Evolutionary conservation across 192 early-diverging fungal genomes (phyloP), one percentile per base, ranked within the genome.

Genomic region (Linnemannia elongata): DNA sequence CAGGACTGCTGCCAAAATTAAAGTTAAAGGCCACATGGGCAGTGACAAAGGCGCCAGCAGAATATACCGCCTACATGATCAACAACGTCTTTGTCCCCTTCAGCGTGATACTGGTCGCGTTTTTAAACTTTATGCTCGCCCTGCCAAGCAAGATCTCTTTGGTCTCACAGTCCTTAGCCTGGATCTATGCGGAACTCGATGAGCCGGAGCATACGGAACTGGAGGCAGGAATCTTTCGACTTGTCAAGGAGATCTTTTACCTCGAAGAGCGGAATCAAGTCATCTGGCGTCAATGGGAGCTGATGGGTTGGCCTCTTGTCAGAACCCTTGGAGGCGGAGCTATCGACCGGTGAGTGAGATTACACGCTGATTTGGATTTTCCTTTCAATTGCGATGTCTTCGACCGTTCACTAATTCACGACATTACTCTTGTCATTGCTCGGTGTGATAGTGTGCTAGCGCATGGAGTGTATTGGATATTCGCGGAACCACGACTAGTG

Each of bases 251-350:
- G 41, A 73, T 89, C 27, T 83, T 88, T 15, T 90, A 85, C 52
- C 69, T 83, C 15, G 88, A 91, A 30, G 89, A 91, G 60, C 82
- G 89, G 20, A 85, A 84, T 30, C 87, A 81, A 12, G 86, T 91
- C 22, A 69, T 90, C 18, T 79, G 87, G 49, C 87, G 90, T 73
- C 88, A 78, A 7, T 92, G 91, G 91, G 82, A 90, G 60, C 88
- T 90, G 78, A 82, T 90, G 69, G 89, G 90, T 12, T 89, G 90
- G 88, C 91, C 91, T 3, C 54, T 92, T 6, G 72, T 90, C 38
- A 71, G 91, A 39, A 85, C 89, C 2, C 72, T 92, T 47, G 90
- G 89, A 54, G 91, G 88, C 0, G 88, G 90, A 8, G 80, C 89
- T 8, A 83, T 90, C 60, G 91, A 92, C 68, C 88, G 90, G 91